These are phyloP conservation scores for Neopestalotiopsis rosae DNA, from an alignment of 2,329 filamentous ascomycete species.

Conservation along the genomic window DNA sequence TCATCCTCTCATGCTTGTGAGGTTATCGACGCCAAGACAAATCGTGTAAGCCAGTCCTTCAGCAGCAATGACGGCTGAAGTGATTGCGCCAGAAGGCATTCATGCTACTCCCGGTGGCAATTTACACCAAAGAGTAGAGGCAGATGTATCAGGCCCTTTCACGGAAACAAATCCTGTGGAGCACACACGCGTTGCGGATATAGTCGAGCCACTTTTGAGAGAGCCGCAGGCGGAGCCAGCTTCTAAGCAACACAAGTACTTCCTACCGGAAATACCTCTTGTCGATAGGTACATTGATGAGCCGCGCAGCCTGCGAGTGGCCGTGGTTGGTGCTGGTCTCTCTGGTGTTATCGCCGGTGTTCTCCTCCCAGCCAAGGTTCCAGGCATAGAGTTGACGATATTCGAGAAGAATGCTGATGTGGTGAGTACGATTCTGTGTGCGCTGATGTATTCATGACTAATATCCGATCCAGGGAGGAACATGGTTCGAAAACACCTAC, in stretches of 20 bases:
- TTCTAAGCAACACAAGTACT: background rate
- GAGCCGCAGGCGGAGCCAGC: background rate
- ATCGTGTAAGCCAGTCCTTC: background rate
- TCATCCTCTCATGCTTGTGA: background rate
- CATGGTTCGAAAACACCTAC: slow-evolving; percentile 63
- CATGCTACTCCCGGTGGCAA: background rate
- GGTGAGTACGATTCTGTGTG: slow-evolving; percentile 47
- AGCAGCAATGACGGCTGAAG: slow-evolving; percentile 9
- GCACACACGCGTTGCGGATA: background rate
- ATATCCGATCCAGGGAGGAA: slow-evolving; percentile 46
- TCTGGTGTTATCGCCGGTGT: slow-evolving; percentile 68
- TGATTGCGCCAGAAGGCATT: slow-evolving; percentile 8
- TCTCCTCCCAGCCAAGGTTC: slow-evolving; percentile 71
- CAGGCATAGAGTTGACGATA: slow-evolving; percentile 67
- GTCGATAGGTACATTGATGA: slow-evolving; percentile 51
- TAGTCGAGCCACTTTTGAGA: slow-evolving; percentile 3
- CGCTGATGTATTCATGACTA: background rate
- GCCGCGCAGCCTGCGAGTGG: slow-evolving; percentile 55
- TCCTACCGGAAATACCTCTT: slow-evolving; percentile 24
- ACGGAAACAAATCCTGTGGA: background rate
- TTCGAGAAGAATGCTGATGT: slow-evolving; percentile 73
- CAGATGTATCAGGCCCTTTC: background rate
- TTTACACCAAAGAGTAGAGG: background rate
- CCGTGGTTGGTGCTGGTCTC: slow-evolving; percentile 69
- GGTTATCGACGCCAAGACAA: background rate